Base-by-base conservation (phyloP, 2,329 filamentous ascomycete genomes). In the Clarireedia homoeocarpa region DNA sequence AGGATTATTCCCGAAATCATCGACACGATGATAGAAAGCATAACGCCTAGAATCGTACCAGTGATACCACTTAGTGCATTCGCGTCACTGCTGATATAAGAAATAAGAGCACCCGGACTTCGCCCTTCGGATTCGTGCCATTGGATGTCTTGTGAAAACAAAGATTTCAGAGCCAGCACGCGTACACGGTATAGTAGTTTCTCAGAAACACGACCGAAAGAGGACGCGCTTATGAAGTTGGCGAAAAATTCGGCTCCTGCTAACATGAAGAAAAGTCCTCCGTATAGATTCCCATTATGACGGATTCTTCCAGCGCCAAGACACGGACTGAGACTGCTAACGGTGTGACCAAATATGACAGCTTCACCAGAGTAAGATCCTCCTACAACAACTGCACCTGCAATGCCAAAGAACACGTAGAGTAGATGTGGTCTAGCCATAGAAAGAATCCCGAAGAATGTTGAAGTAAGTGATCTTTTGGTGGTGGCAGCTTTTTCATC, bases 71-170 rank as follows among this genome's bases (percentile, higher is more conserved):
- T 83, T 20, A 91, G 71, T 0, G 84, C 79, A 34, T 82, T 83
- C 3, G 81, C 81, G 65, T 91, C 87, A 15, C 79, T 81, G 2
- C 85, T 89, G 61, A 91, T 86, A 61, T 84, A 80, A 0, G 82
- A 82, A 1, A 90, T 73, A 6, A 91, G 72, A 12, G 76, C 72
- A 0, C 81, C 76, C 0, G 87, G 84, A 1, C 77, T 84, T 20
- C 85, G 78, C 6, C 76, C 77, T 26, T 81, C 76, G 0, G 84
- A 84, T 67, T 89, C 81, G 63, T 90, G 86, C 86, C 85, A 89
- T 57, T 85, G 77, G 36, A 87, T 71, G 58, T 83, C 81, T 67
- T 88, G 84, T 58, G 82, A 75, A 48, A 87, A 78, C 1, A 88
- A 69, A 0, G 84, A 82, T 2, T 81, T 77, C 67, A 88, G 38